These are phyloP conservation scores for Lophiostoma macrostomum DNA, from an alignment of 495 filamentous ascomycete genomes.

Conservation along the genomic window DNA sequence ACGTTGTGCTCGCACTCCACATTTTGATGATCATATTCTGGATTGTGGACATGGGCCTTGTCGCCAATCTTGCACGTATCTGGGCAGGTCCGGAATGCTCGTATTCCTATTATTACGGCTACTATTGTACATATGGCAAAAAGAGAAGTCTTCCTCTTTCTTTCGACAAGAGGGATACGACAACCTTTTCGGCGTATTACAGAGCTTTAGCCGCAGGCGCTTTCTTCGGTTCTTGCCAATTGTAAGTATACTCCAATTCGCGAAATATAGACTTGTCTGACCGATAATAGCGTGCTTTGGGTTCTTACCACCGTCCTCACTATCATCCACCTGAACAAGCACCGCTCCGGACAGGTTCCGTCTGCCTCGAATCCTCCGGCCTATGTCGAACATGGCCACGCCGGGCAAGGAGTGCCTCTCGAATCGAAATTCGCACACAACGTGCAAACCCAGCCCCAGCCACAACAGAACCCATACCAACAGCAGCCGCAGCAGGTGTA, in stretches of 20 bases:
- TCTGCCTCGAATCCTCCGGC: not conserved
- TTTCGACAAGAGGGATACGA: conserved; percentile 11
- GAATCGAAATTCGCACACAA: conserved; percentile 27
- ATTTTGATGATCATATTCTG: conserved; percentile 30
- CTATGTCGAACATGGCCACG: not conserved
- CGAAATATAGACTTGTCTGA: not conserved
- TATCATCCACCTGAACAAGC: conserved; percentile 16
- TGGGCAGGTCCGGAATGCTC: not conserved
- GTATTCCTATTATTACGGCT: conserved; percentile 2
- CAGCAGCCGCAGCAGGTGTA: conserved; percentile 4
- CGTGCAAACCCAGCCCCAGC: not conserved
- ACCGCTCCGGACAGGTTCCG: conserved; percentile 1
- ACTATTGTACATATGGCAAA: conserved; percentile 10
- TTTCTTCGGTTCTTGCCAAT: conserved; percentile 23
- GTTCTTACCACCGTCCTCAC: conserved; percentile 9
- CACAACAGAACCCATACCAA: not conserved
- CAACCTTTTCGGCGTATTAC: conserved; percentile 19
- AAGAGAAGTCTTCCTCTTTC: not conserved
- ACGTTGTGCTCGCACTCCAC: conserved; percentile 12
- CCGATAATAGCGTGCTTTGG: conserved; percentile 15
- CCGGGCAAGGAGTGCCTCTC: conserved; percentile 7
- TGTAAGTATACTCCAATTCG: not conserved
- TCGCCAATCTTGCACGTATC: conserved; percentile 22
- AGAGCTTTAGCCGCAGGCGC: conserved; percentile 26
- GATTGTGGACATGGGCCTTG: conserved; percentile 27